These are phyloP conservation scores for Crassisporium funariophilum DNA, from an alignment of 768 basidiomycete genomes.

Conservation along the genomic window DNA sequence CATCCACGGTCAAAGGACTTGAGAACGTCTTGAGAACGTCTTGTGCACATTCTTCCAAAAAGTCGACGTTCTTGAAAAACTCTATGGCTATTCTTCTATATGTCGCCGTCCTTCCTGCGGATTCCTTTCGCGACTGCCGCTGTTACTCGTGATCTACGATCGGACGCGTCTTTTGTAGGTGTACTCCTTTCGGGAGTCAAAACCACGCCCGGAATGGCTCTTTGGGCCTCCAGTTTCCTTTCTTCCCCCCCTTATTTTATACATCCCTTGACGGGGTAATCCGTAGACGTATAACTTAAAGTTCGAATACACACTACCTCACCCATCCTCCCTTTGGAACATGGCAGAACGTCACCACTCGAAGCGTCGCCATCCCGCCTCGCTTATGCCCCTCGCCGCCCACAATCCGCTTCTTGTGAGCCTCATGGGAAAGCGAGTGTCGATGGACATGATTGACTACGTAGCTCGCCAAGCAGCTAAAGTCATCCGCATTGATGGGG, in stretches of 20 bases:
- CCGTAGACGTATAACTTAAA: slow-evolving; percentile 23
- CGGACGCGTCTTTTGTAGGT: slow-evolving; percentile 9
- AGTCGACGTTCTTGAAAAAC: too few relatives aligned
- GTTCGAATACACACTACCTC: slow-evolving; percentile 30
- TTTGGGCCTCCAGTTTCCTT: slow-evolving; percentile 18
- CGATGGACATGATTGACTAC: slow-evolving; percentile 83
- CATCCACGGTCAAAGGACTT: too few relatives aligned
- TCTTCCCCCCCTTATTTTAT: slow-evolving; percentile 28
- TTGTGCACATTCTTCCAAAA: too few relatives aligned
- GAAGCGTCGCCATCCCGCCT: slow-evolving; percentile 65
- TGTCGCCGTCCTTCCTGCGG: too few relatives aligned
- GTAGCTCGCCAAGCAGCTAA: slow-evolving; percentile 77
- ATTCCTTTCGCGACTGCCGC: too few relatives aligned
- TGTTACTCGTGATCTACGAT: too few relatives aligned
- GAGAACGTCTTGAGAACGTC: too few relatives aligned
- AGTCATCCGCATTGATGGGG: slow-evolving; percentile 72
- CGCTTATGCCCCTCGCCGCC: slow-evolving; percentile 71
- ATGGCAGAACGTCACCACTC: slow-evolving; percentile 29
- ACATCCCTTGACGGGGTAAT: slow-evolving; percentile 46
- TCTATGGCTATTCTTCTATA: too few relatives aligned
- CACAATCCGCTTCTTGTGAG: slow-evolving; percentile 84
- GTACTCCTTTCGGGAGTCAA: slow-evolving; percentile 27
- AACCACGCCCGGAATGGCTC: slow-evolving; percentile 25
- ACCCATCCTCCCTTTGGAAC: slow-evolving; percentile 26
- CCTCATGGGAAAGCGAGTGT: slow-evolving; percentile 77